These are phyloP conservation scores for Eucalyptus melliodora DNA, from an alignment of 345 rosid genomes.

Conservation along the genomic window DNA sequence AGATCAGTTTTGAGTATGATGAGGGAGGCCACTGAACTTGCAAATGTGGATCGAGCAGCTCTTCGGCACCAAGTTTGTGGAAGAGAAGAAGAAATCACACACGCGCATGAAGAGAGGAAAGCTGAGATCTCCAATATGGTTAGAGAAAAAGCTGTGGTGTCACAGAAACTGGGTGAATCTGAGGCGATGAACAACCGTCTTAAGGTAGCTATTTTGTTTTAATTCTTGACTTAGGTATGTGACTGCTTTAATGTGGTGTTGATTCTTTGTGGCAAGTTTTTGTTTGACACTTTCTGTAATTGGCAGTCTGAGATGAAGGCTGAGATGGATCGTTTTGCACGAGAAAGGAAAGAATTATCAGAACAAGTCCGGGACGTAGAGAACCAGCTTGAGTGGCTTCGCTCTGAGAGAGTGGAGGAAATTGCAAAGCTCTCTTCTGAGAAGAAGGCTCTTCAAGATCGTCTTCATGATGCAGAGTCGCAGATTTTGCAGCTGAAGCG, in stretches of 20 bases:
- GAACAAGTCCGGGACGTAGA: constrained; percentile 80
- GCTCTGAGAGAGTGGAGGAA: constrained; percentile 85
- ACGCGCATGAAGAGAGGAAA: too few species aligned
- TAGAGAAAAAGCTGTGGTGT: too few species aligned
- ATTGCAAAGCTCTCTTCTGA: constrained; percentile 52
- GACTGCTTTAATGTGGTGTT: neutral
- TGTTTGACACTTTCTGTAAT: neutral
- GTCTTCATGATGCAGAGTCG: constrained; percentile 81
- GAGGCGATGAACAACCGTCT: too few species aligned
- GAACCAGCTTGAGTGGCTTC: constrained; percentile 91
- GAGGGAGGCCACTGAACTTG: too few species aligned
- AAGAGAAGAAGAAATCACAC: too few species aligned
- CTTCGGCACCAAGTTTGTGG: too few species aligned
- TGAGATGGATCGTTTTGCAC: constrained; percentile 68
- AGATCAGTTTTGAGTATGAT: too few species aligned
- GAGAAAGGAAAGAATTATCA: constrained; percentile 71
- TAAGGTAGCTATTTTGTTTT: constrained; percentile 22
- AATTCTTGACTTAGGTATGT: neutral
- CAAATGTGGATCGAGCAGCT: too few species aligned
- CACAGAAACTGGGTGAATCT: constrained; percentile 10
- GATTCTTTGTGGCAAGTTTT: neutral
- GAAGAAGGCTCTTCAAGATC: constrained; percentile 74
- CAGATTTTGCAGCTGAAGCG: constrained; percentile 5
- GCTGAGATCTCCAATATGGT: too few species aligned
- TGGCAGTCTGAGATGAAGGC: constrained; percentile 82